These are phyloP conservation scores for Botryotinia convoluta DNA, from an alignment of 2,329 filamentous ascomycete species.

Conservation along the genomic window DNA sequence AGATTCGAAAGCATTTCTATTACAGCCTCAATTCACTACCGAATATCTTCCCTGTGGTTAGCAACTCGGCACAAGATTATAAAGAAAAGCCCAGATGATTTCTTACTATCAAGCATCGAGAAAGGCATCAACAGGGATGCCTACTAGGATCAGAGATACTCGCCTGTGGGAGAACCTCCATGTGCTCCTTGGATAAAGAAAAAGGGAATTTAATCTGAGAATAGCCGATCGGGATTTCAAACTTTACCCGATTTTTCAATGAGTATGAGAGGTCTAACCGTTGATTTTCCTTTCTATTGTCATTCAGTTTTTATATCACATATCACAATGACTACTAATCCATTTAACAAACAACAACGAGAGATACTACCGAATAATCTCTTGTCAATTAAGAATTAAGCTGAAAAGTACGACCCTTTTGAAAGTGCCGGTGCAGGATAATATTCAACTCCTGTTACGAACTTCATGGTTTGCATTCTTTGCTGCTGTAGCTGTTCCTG, in stretches of 20 bases:
- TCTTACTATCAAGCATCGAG: background rate
- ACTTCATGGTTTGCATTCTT: background rate
- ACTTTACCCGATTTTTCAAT: fast-evolving
- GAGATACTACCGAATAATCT: background rate
- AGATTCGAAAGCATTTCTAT: background rate
- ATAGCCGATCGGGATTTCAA: background rate
- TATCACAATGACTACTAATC: fast-evolving
- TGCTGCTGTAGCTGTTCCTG: background rate
- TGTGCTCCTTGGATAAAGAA: background rate
- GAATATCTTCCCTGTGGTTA: background rate
- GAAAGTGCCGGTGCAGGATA: background rate
- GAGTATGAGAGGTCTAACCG: background rate
- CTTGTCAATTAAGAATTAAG: background rate
- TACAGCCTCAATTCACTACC: background rate
- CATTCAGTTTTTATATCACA: background rate
- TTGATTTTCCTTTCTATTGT: background rate
- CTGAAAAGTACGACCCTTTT: background rate
- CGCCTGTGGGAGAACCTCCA: background rate
- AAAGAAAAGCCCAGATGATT: background rate
- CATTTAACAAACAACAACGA: background rate
- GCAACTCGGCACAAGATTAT: background rate
- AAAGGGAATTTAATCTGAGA: fast-evolving
- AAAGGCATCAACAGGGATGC: too few species aligned
- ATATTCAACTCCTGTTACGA: background rate
- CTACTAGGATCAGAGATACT: background rate